phyloP scores from a whole-genome alignment of 805 yeast genomes.

The Candida ficus region DNA sequence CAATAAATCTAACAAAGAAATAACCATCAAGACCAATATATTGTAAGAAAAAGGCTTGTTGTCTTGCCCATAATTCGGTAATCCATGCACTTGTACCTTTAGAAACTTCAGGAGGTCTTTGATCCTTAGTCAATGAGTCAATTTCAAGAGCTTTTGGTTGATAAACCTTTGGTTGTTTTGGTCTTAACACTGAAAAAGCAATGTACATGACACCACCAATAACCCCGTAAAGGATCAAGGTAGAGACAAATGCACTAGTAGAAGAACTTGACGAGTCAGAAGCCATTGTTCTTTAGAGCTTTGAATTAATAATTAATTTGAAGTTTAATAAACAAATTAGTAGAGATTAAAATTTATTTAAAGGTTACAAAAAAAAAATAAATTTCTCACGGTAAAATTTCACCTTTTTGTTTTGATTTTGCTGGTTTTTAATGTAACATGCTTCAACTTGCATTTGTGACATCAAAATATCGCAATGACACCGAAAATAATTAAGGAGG shows the following conservation, averaged over 20 bases:
- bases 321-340: no score
- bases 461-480: no score
- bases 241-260: conserved; percentile 70
- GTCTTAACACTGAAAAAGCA: conserved; percentile 57
- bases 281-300: not conserved
- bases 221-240: conserved; percentile 65
- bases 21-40: conserved; percentile 74
- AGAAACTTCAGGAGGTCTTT: conserved; percentile 20
- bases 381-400: no score
- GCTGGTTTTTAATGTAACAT: not conserved
- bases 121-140: conserved; percentile 46
- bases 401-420: not conserved
- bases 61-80: conserved; percentile 41
- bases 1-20: conserved; percentile 62
- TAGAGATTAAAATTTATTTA: no score
- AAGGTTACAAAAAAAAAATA: no score
- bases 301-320: no score
- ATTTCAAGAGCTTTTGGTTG: conserved; percentile 65
- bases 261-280: conserved; percentile 36
- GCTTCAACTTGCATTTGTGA: not conserved
- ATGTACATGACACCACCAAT: conserved; percentile 53
- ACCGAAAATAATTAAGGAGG: no score
- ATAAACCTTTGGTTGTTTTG: conserved; percentile 64
- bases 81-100: conserved; percentile 61
- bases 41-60: conserved; percentile 60